Evolutionary conservation across 2,329 filamentous ascomycete species (phyloP), one percentile per base, ranked within the genome.

Genomic region (Fusarium sp.): DNA sequence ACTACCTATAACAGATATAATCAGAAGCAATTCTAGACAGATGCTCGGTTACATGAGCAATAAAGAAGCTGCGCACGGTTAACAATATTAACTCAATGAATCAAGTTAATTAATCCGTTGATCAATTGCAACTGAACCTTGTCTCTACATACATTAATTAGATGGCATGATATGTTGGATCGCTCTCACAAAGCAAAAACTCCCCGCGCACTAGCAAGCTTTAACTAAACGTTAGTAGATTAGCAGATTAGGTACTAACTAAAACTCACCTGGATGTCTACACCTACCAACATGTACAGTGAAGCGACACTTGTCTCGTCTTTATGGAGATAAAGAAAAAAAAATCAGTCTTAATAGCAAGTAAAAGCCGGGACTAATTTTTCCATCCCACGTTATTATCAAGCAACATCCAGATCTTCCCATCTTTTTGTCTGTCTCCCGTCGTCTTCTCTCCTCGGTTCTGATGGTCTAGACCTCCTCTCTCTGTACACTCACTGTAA

Each of bases 401-500:
- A 62, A 53, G 24, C n/a, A 51, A 30, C 45, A 24, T 49, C 25
- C 38, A 32, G 32, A 27, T 42, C 18, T 52, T 49, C 16, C 34
- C 40, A 53, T 61, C 44, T 29, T 38, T 38, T 38, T 38, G 10
- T 59, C 44, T 24, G 32, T 43, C 32, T 43, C 30, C 25, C 32
- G 18, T 38, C 34, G 18, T 38, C 20, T 22, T 30, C 52, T 49
- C 30, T 47, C 20, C 47, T 6, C n/a, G 34, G 18, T 52, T 38
- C 18, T 42, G 34, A 18, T 43, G 32, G 49, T 42, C 34, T 29
- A 43, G 49, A 52, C 50, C 44, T 45, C 42, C 40, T 25, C 10
- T 25, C 54, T 44, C 55, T 45, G 20, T 30, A 52, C 32, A 51
- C 45, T 42, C 25, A 34, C 61, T 64, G 44, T 64, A 50, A 65